These are phyloP conservation scores for Fragilaria crotonensis DNA, from an alignment of 108 stramenopile genomes.

Conservation along the genomic window DNA sequence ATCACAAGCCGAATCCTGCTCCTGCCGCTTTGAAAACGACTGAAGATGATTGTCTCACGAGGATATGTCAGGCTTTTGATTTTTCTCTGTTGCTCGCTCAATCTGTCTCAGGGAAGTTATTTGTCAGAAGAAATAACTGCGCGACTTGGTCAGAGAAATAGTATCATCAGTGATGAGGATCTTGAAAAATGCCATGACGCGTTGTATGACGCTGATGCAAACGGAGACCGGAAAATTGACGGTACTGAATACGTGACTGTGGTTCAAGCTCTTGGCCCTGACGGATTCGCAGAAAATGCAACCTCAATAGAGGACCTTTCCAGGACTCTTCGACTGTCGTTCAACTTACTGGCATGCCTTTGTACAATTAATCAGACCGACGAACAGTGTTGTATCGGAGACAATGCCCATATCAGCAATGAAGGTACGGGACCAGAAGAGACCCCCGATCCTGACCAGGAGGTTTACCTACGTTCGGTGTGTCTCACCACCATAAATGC, in stretches of 20 bases:
- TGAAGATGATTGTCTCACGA: too few relatives aligned
- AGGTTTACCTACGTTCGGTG: constrained; percentile 24
- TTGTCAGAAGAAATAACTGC: not conserved
- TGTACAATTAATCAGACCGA: constrained; percentile 19
- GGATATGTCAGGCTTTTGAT: too few relatives aligned
- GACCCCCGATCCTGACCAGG: constrained; percentile 10
- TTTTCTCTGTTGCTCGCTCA: too few relatives aligned
- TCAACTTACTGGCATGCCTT: constrained; percentile 32
- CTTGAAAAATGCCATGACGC: constrained; percentile 15
- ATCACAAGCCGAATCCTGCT: too few relatives aligned
- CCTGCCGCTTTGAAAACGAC: too few relatives aligned
- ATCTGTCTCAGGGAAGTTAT: too few relatives aligned
- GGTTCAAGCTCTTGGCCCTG: constrained; percentile 23
- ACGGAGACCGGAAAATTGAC: constrained; percentile 23
- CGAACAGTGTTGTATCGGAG: constrained; percentile 29
- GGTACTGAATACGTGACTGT: constrained; percentile 31
- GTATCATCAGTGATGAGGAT: not conserved
- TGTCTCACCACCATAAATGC: constrained; percentile 24
- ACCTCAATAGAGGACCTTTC: constrained; percentile 24
- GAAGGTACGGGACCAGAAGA: constrained; percentile 21
- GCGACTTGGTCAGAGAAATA: not conserved
- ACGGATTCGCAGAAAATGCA: constrained; percentile 12
- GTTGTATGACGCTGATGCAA: constrained; percentile 22
- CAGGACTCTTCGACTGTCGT: constrained; percentile 19
- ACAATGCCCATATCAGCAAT: constrained; percentile 24